phyloP scores from a whole-genome alignment of 129 eudicot species.

The Tanacetum coccineum region DNA sequence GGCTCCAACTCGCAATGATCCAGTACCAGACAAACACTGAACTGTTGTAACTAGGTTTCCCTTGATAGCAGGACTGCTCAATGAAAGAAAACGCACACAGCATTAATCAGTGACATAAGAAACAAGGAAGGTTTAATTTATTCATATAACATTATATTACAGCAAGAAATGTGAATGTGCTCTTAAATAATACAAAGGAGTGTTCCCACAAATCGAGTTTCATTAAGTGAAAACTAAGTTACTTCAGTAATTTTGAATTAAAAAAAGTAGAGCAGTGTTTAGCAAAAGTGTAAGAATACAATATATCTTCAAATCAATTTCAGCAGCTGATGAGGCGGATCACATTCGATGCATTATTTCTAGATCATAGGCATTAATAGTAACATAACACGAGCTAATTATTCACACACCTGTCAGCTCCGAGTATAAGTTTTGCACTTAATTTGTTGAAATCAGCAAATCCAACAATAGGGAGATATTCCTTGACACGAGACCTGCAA shows the following conservation, averaged over 20 bases:
- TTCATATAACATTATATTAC: not conserved
- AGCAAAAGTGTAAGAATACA: too few species aligned
- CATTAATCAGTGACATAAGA: slow-evolving; percentile 1
- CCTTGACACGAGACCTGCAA: slow-evolving; percentile 85
- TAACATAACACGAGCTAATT: not conserved
- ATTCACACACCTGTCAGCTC: slow-evolving; percentile 70
- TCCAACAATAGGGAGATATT: slow-evolving; percentile 97
- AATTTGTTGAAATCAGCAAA: slow-evolving; percentile 92
- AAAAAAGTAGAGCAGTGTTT: too few species aligned
- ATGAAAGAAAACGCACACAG: slow-evolving; percentile 11
- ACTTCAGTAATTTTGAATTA: too few species aligned
- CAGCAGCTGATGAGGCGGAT: not conserved
- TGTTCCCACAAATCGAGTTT: too few species aligned
- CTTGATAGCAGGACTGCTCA: slow-evolving; percentile 71
- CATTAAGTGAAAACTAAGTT: too few species aligned
- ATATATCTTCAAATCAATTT: not conserved
- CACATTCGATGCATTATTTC: not conserved
- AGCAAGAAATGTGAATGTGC: not conserved
- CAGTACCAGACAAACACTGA: slow-evolving; percentile 97
- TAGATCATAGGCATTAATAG: not conserved
- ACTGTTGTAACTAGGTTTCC: slow-evolving; percentile 85
- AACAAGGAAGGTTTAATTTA: not conserved
- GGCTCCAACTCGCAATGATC: slow-evolving; percentile 89
- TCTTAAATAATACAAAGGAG: too few species aligned
- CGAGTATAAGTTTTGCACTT: slow-evolving; percentile 94